Evolutionary conservation across 148 eudicot genomes (phyloP).

Genomic region (Heliamphora exappendiculata): DNA sequence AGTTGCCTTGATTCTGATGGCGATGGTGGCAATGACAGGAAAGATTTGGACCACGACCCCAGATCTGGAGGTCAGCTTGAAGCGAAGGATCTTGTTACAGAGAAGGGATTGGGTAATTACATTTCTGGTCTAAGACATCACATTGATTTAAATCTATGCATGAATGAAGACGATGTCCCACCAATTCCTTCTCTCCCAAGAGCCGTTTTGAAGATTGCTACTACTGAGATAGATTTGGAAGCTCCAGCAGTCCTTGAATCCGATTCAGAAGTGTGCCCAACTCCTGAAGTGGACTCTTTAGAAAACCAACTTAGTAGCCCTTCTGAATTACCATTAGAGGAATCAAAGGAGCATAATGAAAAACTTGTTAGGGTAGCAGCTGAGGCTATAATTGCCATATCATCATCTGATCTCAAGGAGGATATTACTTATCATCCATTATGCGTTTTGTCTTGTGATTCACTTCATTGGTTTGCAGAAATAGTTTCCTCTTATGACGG

Average conservation of each 20-base stretch:
- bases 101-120: conserved; percentile 1
- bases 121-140: conserved; percentile 17
- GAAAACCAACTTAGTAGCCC: background rate
- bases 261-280: conserved; percentile 17
- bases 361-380: conserved; percentile 30
- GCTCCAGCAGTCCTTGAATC: conserved; percentile 31
- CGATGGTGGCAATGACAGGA: background rate
- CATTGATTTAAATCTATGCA: conserved; percentile 36
- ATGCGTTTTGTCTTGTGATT: conserved; percentile 2
- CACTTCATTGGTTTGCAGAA: conserved; percentile 34
- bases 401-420: conserved; percentile 7
- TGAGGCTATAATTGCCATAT: conserved; percentile 36
- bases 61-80: background rate
- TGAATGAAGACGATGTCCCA: conserved; percentile 27
- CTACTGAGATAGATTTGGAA: conserved; percentile 35
- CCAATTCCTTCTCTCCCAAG: conserved; percentile 20
- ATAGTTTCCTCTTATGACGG: conserved; percentile 16
- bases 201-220: conserved; percentile 29
- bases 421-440: background rate
- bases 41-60: background rate
- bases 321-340: conserved; percentile 9
- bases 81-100: conserved; percentile 9
- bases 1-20: background rate
- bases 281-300: background rate
- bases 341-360: conserved; percentile 5